phyloP scores from a whole-genome alignment of 2,329 filamentous ascomycete species.

The Colletotrichum musae region DNA sequence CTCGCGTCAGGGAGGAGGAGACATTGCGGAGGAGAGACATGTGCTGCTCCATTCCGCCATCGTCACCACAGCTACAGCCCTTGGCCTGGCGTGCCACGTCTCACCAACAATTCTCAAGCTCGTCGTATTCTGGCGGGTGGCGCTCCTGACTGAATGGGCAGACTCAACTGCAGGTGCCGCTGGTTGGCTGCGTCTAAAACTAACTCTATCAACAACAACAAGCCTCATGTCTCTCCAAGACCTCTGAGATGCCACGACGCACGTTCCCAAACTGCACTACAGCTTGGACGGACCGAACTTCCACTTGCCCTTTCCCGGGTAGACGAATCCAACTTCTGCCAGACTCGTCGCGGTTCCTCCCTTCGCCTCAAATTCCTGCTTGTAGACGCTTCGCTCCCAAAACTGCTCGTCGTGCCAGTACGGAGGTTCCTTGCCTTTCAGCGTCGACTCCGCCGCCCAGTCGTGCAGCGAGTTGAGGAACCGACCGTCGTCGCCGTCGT shows the following conservation, averaged over 20 bases:
- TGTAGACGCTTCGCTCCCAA: slow-evolving; percentile 81
- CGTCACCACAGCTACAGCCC: slow-evolving; percentile 18
- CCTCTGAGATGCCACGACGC: neutral
- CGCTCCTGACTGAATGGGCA: too few relatives aligned
- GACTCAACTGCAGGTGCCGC: neutral
- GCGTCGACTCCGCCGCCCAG: slow-evolving; percentile 68
- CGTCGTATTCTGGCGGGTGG: neutral
- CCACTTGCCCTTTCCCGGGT: slow-evolving; percentile 39
- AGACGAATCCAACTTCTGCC: slow-evolving; percentile 50
- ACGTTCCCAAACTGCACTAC: neutral
- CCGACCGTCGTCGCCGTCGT: slow-evolving; percentile 72
- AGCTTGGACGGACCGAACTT: slow-evolving; percentile 12
- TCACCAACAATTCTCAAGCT: neutral
- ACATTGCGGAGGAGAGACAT: neutral
- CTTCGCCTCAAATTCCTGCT: slow-evolving; percentile 77
- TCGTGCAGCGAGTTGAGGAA: slow-evolving; percentile 80
- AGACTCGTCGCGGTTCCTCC: slow-evolving; percentile 77
- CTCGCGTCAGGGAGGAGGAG: too few relatives aligned
- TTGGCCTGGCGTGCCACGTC: neutral
- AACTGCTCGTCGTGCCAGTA: slow-evolving; percentile 79
- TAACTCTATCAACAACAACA: neutral
- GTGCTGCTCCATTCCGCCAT: neutral
- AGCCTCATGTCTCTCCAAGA: too few relatives aligned
- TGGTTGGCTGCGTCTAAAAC: neutral
- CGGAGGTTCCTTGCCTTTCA: slow-evolving; percentile 76